Evolutionary conservation across 2,329 filamentous ascomycete genomes (phyloP).

Genomic region (Fusarium sp.): DNA sequence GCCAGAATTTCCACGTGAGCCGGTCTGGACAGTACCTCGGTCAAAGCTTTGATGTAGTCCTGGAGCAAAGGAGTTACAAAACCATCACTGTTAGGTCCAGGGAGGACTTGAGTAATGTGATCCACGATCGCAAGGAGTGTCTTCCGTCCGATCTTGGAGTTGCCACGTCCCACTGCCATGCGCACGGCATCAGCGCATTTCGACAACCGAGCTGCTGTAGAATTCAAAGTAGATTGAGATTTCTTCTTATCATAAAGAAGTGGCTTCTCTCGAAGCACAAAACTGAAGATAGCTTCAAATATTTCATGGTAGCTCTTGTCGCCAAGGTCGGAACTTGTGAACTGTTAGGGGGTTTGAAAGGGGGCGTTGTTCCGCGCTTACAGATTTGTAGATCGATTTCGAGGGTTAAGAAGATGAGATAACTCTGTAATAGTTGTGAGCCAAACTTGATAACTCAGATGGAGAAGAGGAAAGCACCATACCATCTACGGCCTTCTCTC

Average conservation of each 20-base stretch:
- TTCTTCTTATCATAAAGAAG: slow-evolving; percentile 67
- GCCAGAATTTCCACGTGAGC: slow-evolving; percentile 85
- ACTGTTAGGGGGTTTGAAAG: slow-evolving; percentile 15
- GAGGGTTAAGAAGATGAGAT: slow-evolving; percentile 53
- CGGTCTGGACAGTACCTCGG: slow-evolving; percentile 75
- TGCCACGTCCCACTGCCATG: slow-evolving; percentile 75
- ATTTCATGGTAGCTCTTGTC: slow-evolving; percentile 86
- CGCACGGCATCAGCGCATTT: slow-evolving; percentile 78
- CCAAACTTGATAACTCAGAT: neutral
- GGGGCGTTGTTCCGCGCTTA: slow-evolving; percentile 37
- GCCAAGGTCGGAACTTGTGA: slow-evolving; percentile 60
- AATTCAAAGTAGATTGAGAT: slow-evolving; percentile 57
- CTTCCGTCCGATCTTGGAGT: slow-evolving; percentile 75
- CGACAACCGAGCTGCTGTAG: slow-evolving; percentile 68
- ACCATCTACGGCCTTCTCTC: slow-evolving; percentile 57
- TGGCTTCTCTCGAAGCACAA: slow-evolving; percentile 74
- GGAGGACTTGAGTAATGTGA: slow-evolving; percentile 82
- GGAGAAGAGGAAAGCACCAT: slow-evolving; percentile 9
- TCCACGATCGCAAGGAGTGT: slow-evolving; percentile 83
- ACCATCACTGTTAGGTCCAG: slow-evolving; percentile 67
- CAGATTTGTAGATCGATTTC: slow-evolving; percentile 53
- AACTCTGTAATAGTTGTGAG: slow-evolving; percentile 48
- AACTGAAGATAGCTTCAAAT: slow-evolving; percentile 82
- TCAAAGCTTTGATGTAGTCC: slow-evolving; percentile 83
- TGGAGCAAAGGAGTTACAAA: slow-evolving; percentile 76